Evolutionary conservation across 306 rosid genomes (phyloP).

Genomic region (Inga oerstediana): DNA sequence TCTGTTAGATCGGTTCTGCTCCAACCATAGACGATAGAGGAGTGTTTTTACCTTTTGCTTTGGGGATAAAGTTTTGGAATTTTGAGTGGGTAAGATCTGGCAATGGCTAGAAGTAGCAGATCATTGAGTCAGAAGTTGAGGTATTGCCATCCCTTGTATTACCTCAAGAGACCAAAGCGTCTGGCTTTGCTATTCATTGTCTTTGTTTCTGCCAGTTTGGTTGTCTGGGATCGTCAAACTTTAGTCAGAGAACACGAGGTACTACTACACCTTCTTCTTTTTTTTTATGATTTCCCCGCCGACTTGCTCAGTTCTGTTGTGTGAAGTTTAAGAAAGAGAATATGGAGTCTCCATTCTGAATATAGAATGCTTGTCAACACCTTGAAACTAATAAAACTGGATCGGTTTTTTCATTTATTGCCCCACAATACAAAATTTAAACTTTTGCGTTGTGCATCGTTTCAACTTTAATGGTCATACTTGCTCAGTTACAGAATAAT

Average conservation of each 20-base stretch:
- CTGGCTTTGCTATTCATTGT: conserved; percentile 83
- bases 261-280: background rate
- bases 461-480: background rate
- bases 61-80: conserved; percentile 1
- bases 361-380: background rate
- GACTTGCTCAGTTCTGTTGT: conserved; percentile 16
- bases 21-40: background rate
- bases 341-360: background rate
- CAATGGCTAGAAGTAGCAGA: conserved; percentile 76
- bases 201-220: conserved; percentile 59
- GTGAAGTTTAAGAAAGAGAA: background rate
- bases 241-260: conserved; percentile 89
- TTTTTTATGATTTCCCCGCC: background rate
- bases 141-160: conserved; percentile 78
- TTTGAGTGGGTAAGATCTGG: conserved; percentile 4
- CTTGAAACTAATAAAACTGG: background rate
- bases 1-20: conserved; percentile 20
- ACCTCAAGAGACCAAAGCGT: conserved; percentile 89
- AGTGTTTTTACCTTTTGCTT: background rate
- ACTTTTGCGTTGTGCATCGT: background rate
- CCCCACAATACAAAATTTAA: background rate
- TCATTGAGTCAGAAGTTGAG: conserved; percentile 64
- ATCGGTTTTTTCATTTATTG: background rate
- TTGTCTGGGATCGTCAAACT: conserved; percentile 97
- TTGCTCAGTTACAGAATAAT: background rate